A percentile compares a stretch with the other conserved stretches of the same genome.
These are phyloP conservation scores for Chrysanthemum lavandulifolium DNA, from an alignment of 129 eudicot genomes.

Conservation along the genomic window DNA sequence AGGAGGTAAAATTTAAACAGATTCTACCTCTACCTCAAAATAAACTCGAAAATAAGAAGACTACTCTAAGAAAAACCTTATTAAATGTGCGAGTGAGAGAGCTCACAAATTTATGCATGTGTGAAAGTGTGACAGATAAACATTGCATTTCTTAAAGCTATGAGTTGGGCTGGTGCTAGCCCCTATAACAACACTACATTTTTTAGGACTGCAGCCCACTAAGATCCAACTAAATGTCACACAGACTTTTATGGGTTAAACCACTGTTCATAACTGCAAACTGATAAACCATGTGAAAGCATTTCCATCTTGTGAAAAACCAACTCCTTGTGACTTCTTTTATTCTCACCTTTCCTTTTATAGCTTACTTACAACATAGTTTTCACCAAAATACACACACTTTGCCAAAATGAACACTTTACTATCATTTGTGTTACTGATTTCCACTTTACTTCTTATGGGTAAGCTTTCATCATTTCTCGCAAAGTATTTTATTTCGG, in stretches of 20 bases:
- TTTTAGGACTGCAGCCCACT: no score
- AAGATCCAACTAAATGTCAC: not conserved
- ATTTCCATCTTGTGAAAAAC: slow-evolving; percentile 32
- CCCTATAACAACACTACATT: not conserved
- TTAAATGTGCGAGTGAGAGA: no score
- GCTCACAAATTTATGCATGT: no score
- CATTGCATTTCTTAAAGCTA: not conserved
- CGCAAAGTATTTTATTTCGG: no score
- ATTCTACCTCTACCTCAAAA: no score
- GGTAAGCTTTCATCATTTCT: slow-evolving; percentile 5
- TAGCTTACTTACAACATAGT: not conserved
- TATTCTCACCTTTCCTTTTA: slow-evolving; percentile 24
- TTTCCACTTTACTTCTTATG: slow-evolving; percentile 29
- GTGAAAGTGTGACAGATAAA: no score
- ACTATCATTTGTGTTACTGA: slow-evolving; percentile 14
- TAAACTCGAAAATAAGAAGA: no score
- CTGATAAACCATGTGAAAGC: slow-evolving; percentile 32
- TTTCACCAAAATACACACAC: slow-evolving; percentile 7
- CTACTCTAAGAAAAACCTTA: no score
- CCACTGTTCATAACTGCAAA: slow-evolving; percentile 23
- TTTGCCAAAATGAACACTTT: slow-evolving; percentile 24
- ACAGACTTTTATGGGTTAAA: slow-evolving; percentile 17
- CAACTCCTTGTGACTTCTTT: slow-evolving; percentile 31
- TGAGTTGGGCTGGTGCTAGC: not conserved
- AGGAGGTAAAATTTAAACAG: no score